Conservation (phyloP, 805 yeast species). For the Teunomyces panamensis region DNA sequence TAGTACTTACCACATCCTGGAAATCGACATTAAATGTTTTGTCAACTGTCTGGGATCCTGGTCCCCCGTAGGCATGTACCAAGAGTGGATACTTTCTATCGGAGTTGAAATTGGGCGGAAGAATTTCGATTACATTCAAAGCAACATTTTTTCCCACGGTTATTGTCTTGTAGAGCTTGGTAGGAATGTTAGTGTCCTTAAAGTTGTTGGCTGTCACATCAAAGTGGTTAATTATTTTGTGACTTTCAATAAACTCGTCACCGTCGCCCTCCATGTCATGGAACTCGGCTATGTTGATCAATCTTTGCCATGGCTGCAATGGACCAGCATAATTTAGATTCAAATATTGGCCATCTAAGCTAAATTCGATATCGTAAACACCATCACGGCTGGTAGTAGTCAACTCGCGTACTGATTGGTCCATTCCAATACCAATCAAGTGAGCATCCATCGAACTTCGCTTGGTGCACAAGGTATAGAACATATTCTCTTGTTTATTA, state of each 20-base stretch:
- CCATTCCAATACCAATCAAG: slow-evolving; percentile 8
- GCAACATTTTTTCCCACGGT: slow-evolving; percentile 29
- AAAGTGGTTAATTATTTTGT: slow-evolving; percentile 16
- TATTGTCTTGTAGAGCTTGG: slow-evolving; percentile 37
- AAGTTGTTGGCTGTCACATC: slow-evolving; percentile 16
- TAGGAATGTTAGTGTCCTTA: slow-evolving; percentile 47
- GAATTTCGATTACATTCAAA: slow-evolving; percentile 57
- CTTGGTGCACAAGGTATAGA: slow-evolving; percentile 15
- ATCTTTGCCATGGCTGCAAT: slow-evolving; percentile 22
- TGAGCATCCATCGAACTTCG: slow-evolving; percentile 15
- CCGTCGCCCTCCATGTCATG: slow-evolving; percentile 9
- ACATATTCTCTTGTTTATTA: slow-evolving; percentile 13
- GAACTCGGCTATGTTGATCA: slow-evolving; percentile 17
- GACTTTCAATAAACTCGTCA: slow-evolving; percentile 12
- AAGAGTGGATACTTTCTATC: slow-evolving; percentile 54
- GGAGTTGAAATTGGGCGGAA: slow-evolving; percentile 55
- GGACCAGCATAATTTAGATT: slow-evolving; percentile 21
- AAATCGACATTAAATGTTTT: slow-evolving; percentile 49
- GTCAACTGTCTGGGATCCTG: slow-evolving; percentile 64
- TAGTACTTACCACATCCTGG: slow-evolving; percentile 57
- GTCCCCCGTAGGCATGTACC: slow-evolving; percentile 76
- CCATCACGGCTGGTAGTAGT: slow-evolving; percentile 12
- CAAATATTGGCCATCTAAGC: slow-evolving; percentile 21
- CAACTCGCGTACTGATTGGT: slow-evolving; percentile 4
- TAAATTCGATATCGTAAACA: slow-evolving; percentile 13